Percentiles rank a stretch among this genome's conserved stretches.
phyloP scores from a whole-genome alignment of 2,329 filamentous ascomycete genomes.

The Aspergillus ochraceus region DNA sequence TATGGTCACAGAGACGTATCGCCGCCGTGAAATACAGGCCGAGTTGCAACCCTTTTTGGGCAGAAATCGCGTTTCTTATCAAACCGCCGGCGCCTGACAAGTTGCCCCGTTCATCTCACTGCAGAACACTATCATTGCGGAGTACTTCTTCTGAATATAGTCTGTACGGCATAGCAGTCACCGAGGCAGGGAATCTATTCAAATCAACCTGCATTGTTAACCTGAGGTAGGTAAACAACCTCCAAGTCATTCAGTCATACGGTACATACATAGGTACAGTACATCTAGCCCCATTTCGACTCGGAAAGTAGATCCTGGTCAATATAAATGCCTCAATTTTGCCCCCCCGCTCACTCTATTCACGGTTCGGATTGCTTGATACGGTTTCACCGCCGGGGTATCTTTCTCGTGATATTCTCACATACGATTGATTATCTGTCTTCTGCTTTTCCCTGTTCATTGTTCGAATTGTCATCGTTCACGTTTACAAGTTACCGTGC shows the following conservation, averaged over 20 bases:
- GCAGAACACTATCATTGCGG: too few relatives aligned
- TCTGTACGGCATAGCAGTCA: too few relatives aligned
- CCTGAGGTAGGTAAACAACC: too few relatives aligned
- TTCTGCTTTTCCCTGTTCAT: background rate
- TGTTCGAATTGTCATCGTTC: background rate
- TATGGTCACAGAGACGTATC: background rate
- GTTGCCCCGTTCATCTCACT: too few relatives aligned
- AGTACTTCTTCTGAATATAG: too few relatives aligned
- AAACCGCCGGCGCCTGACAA: background rate
- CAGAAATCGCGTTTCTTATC: background rate
- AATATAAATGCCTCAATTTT: background rate
- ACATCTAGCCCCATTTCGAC: background rate
- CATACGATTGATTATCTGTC: background rate
- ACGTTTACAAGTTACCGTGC: background rate
- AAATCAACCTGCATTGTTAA: too few relatives aligned
- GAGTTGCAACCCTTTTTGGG: background rate
- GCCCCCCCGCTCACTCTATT: background rate
- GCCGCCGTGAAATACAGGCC: background rate
- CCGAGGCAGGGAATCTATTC: too few relatives aligned
- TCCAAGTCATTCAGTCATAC: background rate
- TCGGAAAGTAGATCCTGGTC: background rate
- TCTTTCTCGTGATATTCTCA: background rate
- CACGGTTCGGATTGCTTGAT: too few relatives aligned
- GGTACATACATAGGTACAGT: background rate
- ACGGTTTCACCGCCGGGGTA: background rate